Evolutionary conservation across 2,329 filamentous ascomycete genomes (phyloP).

Genomic region (Paraconiothyrium brasiliense): DNA sequence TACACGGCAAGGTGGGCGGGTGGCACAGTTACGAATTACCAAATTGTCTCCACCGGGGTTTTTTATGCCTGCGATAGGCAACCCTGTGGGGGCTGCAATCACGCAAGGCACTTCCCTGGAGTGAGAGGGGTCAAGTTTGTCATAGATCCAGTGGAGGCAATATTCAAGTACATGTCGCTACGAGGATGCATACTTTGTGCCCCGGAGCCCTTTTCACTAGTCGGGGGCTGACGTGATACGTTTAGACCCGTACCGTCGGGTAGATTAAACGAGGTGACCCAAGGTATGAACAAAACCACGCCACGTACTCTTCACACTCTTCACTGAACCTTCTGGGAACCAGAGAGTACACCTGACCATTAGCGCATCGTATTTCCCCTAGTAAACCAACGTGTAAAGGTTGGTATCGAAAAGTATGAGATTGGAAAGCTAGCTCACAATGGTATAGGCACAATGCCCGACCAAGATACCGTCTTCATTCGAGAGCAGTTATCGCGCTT

Average conservation of each 20-base stretch:
- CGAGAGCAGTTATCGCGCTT: slow-evolving; percentile 4
- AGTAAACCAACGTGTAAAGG: too few species aligned
- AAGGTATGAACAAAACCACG: background rate
- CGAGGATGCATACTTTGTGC: background rate
- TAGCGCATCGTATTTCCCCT: background rate
- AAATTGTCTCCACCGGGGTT: background rate
- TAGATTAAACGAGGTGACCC: background rate
- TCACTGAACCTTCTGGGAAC: background rate
- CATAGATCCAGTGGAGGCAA: background rate
- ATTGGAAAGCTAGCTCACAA: background rate
- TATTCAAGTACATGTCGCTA: too few species aligned
- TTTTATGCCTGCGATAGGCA: background rate
- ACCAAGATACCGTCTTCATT: background rate
- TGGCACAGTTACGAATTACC: slow-evolving; percentile 2
- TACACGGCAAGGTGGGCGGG: background rate
- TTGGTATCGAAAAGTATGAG: background rate
- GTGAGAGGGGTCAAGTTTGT: slow-evolving; percentile 1
- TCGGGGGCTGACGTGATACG: background rate
- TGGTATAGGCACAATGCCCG: background rate
- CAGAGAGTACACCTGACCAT: background rate
- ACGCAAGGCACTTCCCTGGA: background rate
- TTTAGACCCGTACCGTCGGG: slow-evolving; percentile 1
- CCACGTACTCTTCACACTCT: background rate
- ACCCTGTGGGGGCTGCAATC: background rate
- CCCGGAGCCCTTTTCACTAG: background rate